These are phyloP conservation scores for Alternaria conjuncta DNA, from an alignment of 2,329 filamentous ascomycete genomes.

Conservation along the genomic window DNA sequence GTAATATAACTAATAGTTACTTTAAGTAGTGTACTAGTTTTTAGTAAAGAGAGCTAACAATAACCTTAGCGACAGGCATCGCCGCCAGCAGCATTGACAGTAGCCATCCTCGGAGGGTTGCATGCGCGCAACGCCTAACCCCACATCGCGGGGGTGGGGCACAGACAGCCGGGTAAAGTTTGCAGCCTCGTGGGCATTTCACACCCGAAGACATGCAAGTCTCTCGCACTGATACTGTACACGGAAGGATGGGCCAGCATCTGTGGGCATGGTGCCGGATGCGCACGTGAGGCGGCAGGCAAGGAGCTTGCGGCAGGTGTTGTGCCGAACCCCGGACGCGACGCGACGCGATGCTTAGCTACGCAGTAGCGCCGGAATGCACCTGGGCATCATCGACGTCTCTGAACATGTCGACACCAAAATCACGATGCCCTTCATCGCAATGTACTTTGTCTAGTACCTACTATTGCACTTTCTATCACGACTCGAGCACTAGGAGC, in stretches of 20 bases:
- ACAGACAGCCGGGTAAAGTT: constrained; percentile 28
- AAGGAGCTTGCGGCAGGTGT: neutral
- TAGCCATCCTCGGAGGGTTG: neutral
- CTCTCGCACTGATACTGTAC: neutral
- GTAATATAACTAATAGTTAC: too few species aligned
- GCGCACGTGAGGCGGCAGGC: neutral
- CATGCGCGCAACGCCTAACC: constrained; percentile 14
- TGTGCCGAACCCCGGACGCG: neutral
- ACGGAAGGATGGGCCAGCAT: neutral
- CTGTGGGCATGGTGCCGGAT: neutral
- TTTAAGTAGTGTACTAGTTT: too few species aligned
- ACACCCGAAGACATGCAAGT: neutral
- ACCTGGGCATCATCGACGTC: neutral
- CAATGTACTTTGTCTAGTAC: neutral
- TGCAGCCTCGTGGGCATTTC: constrained; percentile 1
- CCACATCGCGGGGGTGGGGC: constrained; percentile 42
- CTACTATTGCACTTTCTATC: neutral
- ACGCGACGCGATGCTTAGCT: neutral
- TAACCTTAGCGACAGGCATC: neutral
- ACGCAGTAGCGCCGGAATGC: neutral
- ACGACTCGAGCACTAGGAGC: neutral
- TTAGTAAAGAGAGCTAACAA: too few species aligned
- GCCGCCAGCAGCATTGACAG: neutral
- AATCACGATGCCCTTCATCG: neutral
- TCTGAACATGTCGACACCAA: neutral